Evolutionary conservation across 106 monocot genomes (phyloP).

Genomic region (Dendrobium nobile): DNA sequence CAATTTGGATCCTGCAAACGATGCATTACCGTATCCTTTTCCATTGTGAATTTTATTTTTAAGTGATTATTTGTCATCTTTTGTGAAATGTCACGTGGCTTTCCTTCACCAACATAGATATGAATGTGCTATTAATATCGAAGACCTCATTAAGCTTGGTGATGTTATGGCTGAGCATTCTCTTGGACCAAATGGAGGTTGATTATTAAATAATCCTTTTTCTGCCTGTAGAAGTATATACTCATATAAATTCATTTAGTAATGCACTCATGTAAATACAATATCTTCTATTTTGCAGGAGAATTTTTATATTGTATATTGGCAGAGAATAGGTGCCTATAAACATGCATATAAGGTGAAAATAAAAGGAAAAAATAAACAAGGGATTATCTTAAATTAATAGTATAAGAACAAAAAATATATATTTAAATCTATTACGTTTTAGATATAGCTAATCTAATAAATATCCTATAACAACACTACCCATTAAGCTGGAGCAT

Average conservation of each 20-base stretch:
- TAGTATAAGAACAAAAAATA: no score
- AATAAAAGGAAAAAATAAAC: no score
- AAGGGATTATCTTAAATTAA: no score
- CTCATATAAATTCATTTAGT: background rate
- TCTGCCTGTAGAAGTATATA: background rate
- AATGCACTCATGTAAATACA: background rate
- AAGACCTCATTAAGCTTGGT: conserved; percentile 82
- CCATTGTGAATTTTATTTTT: background rate
- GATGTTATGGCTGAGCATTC: conserved; percentile 87
- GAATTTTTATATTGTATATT: no score
- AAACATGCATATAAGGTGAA: no score
- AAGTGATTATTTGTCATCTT: background rate
- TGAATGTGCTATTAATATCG: conserved; percentile 89
- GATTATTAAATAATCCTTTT: background rate
- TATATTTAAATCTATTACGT: no score
- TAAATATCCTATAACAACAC: no score
- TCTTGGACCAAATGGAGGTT: conserved; percentile 99
- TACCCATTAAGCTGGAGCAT: no score
- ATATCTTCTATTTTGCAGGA: background rate
- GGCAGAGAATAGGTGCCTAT: no score
- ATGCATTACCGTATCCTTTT: conserved; percentile 82
- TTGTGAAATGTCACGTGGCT: background rate
- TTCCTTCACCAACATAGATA: conserved; percentile 52
- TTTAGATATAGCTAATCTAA: no score
- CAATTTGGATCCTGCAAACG: conserved; percentile 98